phyloP scores from a whole-genome alignment of 2,329 filamentous ascomycete genomes.

The Coniochaeta ligniaria region DNA sequence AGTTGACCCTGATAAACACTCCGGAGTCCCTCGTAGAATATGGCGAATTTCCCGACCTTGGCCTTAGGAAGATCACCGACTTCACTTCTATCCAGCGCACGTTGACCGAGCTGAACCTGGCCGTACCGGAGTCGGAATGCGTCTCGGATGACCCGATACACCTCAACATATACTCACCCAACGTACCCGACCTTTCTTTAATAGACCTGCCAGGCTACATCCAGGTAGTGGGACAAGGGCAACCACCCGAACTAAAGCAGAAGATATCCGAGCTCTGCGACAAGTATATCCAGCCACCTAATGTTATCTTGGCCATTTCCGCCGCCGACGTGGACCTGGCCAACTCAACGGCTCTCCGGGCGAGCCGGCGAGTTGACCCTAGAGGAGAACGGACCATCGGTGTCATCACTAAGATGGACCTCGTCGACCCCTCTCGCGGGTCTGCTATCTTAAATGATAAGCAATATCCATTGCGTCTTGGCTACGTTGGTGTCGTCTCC shows the following conservation, averaged over 20 bases:
- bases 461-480: slow-evolving; percentile 90
- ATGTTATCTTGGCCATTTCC: slow-evolving; percentile 94
- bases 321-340: slow-evolving; percentile 95
- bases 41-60: slow-evolving; percentile 90
- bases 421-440: slow-evolving; percentile 79
- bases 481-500: slow-evolving; percentile 92
- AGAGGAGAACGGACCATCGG: slow-evolving; percentile 94
- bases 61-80: slow-evolving; percentile 82
- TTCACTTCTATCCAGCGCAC: slow-evolving; percentile 90
- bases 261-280: slow-evolving; percentile 96
- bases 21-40: slow-evolving; percentile 82
- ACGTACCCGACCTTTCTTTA: slow-evolving; percentile 89
- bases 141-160: slow-evolving; percentile 97
- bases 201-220: slow-evolving; percentile 98
- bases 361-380: slow-evolving; percentile 86
- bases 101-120: slow-evolving; percentile 87
- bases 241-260: slow-evolving; percentile 85
- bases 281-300: slow-evolving; percentile 94
- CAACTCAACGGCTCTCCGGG: slow-evolving; percentile 87
- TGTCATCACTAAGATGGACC: slow-evolving; percentile 98
- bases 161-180: slow-evolving; percentile 88
- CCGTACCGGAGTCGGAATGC: slow-evolving; percentile 84
- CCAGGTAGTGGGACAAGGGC: slow-evolving; percentile 85
- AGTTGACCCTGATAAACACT: slow-evolving; percentile 92
- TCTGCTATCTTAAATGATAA: slow-evolving; percentile 73